Evolutionary conservation across 495 filamentous ascomycete genomes (phyloP), one percentile per base, ranked within the genome.

Genomic region (Neurospora terricola): DNA sequence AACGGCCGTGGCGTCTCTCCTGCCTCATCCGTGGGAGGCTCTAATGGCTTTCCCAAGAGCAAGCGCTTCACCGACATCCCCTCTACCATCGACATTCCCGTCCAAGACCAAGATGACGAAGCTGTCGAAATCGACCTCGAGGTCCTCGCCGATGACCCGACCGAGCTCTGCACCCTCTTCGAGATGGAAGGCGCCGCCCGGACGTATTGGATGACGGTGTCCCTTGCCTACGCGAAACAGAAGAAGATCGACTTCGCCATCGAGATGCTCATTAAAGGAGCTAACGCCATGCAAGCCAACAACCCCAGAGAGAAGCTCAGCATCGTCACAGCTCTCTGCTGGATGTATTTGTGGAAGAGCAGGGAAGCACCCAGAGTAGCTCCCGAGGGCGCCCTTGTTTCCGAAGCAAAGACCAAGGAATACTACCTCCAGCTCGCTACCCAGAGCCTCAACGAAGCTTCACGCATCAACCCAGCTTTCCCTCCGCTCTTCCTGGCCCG

Each of bases 201-300:
- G 74, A 91, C 90, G 38, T 95, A 94, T 78, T 99, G 96, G 96
- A 94, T 98, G 86, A 93, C 92, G 16, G 94, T 98, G 74, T 92
- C 96, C 38, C 87, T 98, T 40, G 96, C 95, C n/a, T 98, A 99
- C 78, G 94, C 95, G 36, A 98, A 98, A 82, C 94, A 97, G 81
- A 88, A 90, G 43, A 95, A 97, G 82, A 87, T 94, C 59, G 94
- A 97, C 76, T 92, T 93, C 82, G 96, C 96, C 54, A 94, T 98
- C 76, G 94, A 98, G 80, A 96, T 99, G 76, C 84, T 99, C 72
- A 88, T 90, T 54, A 93, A 94, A 75, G 94, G 94, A 69, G 84
- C 95, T 71, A 87, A 87, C 69, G 93, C 91, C 34, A 88, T 96
- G 79, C 87, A 89, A 43, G 84, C 86, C 71, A 90, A 88, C 66